A percentile compares a stretch with the other conserved stretches of the same genome.
Evolutionary conservation across 2,329 filamentous ascomycete genomes (phyloP).

Genomic region (Elsinoe perseae): DNA sequence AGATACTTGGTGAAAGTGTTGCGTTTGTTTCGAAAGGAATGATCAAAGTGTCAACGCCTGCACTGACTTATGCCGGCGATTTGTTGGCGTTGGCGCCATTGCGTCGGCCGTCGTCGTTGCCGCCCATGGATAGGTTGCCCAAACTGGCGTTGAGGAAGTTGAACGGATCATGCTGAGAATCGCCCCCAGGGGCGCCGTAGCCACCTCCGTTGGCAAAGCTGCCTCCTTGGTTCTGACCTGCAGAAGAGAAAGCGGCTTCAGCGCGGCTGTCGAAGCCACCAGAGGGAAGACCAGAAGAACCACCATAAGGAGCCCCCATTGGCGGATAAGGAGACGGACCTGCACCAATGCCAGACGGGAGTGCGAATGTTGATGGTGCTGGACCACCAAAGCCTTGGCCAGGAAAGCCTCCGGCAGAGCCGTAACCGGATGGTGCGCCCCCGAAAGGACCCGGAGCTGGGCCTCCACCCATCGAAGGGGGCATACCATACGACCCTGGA

Average conservation of each 20-base stretch:
- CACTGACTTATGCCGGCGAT: constrained; percentile 16
- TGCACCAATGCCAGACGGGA: constrained; percentile 77
- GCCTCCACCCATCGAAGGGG: constrained; percentile 74
- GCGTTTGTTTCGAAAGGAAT: background rate
- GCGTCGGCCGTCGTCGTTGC: constrained; percentile 43
- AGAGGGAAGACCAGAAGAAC: constrained; percentile 69
- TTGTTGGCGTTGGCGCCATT: constrained; percentile 28
- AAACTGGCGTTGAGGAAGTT: constrained; percentile 71
- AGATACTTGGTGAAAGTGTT: background rate
- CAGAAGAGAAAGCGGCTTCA: constrained; percentile 84
- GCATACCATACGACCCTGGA: constrained; percentile 75
- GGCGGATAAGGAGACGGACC: constrained; percentile 72
- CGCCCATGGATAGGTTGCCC: constrained; percentile 59
- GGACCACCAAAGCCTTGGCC: constrained; percentile 79
- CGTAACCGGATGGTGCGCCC: constrained; percentile 53
- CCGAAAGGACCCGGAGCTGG: constrained; percentile 65
- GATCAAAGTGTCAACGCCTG: background rate
- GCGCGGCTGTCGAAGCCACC: constrained; percentile 89
- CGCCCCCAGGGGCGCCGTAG: constrained; percentile 33
- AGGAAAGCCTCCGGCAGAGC: constrained; percentile 46
- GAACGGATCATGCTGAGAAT: constrained; percentile 62
- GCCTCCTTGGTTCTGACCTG: constrained; percentile 47
- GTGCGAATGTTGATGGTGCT: constrained; percentile 78
- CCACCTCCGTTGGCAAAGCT: constrained; percentile 56
- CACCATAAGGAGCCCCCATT: constrained; percentile 73